A percentile compares a stretch with the other conserved stretches of the same genome.
These are phyloP conservation scores for Amniculicola lignicola DNA, from an alignment of 495 filamentous ascomycete species.

Conservation along the genomic window DNA sequence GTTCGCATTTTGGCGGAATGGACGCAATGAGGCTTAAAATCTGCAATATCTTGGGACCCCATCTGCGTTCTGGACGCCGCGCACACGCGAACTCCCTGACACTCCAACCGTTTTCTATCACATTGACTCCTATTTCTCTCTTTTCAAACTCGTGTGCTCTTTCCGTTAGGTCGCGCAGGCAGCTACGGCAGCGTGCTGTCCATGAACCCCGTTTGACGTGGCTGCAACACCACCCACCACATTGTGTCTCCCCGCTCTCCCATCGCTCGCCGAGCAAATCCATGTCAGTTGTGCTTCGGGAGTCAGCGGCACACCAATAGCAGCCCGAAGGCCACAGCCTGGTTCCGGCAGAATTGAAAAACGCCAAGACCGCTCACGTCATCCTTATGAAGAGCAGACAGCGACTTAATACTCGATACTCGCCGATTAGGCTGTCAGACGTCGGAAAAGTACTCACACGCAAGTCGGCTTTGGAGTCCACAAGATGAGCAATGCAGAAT, in stretches of 20 bases:
- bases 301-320: too few species aligned
- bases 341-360: neutral
- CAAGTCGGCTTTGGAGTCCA: neutral
- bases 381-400: neutral
- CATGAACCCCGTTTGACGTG: conserved; percentile 2
- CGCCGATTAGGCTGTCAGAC: conserved; percentile 6
- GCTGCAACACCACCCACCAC: neutral
- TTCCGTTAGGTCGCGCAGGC: neutral
- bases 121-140: neutral
- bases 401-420: conserved; percentile 1
- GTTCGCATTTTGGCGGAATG: conserved; percentile 6
- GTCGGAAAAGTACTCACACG: neutral
- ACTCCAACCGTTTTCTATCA: neutral
- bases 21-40: neutral
- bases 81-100: neutral
- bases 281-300: too few species aligned
- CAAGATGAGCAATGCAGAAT: conserved; percentile 13
- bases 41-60: neutral
- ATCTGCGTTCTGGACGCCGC: neutral
- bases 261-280: neutral
- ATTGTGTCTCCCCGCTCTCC: neutral
- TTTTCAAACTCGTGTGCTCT: neutral
- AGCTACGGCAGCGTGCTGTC: neutral
- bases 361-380: neutral
- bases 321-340: too few species aligned